A percentile compares a stretch with the other conserved stretches of the same genome.
Evolutionary conservation across 352 stramenopile genomes (phyloP).

Genomic region (Poterioochromonas sp.): DNA sequence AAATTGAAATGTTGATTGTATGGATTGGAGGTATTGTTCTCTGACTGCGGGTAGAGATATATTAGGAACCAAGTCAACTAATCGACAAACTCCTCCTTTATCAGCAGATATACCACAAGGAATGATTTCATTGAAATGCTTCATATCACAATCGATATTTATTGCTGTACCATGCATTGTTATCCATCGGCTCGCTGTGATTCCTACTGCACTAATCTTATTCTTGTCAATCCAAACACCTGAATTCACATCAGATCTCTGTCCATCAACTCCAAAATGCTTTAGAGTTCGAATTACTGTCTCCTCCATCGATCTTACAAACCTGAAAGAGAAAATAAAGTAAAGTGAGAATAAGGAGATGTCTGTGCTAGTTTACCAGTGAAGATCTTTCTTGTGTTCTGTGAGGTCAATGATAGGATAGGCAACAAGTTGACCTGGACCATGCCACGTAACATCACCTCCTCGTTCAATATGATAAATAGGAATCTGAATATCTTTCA

Average conservation of each 20-base stretch:
- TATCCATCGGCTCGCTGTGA: constrained; percentile 88
- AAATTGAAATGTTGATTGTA: too few relatives aligned
- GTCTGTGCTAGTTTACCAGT: constrained; percentile 71
- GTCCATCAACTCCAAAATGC: constrained; percentile 68
- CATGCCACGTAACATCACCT: constrained; percentile 96
- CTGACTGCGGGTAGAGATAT: too few relatives aligned
- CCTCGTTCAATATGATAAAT: constrained; percentile 95
- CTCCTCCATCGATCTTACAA: constrained; percentile 83
- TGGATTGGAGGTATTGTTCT: too few relatives aligned
- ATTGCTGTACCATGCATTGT: constrained; percentile 96
- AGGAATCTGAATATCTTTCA: background rate
- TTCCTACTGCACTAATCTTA: constrained; percentile 92
- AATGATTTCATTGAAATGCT: constrained; percentile 85
- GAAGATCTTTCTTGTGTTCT: constrained; percentile 84
- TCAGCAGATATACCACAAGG: constrained; percentile 82
- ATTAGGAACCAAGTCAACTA: background rate
- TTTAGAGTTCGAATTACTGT: constrained; percentile 81
- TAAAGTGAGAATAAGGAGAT: background rate
- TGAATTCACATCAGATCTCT: constrained; percentile 76
- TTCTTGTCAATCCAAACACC: constrained; percentile 89
- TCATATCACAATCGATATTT: constrained; percentile 85
- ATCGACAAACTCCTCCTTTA: constrained; percentile 58
- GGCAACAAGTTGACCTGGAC: constrained; percentile 89
- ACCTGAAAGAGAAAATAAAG: background rate
- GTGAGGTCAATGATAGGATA: constrained; percentile 94